phyloP scores from a whole-genome alignment of 148 eudicot species.

The Rhododendron mucronatum region DNA sequence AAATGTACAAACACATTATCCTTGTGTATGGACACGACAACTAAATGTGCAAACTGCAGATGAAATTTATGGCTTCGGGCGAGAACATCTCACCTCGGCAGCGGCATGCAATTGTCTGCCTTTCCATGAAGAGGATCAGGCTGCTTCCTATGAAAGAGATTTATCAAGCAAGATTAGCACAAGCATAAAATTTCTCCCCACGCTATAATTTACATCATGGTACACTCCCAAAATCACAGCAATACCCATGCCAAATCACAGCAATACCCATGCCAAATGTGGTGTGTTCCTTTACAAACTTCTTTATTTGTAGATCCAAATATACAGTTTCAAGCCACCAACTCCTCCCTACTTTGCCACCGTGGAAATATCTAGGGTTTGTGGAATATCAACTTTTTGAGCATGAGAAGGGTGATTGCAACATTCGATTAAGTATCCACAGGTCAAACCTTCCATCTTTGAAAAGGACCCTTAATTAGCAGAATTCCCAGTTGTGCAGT shows the following conservation, averaged over 20 bases:
- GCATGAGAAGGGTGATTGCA: constrained; percentile 21
- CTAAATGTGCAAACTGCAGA: neutral
- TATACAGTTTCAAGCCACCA: constrained; percentile 7
- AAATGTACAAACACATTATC: neutral
- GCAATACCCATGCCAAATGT: neutral
- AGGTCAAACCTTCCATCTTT: constrained; percentile 19
- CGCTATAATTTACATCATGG: constrained; percentile 8
- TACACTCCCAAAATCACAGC: neutral
- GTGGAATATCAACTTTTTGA: constrained; percentile 22
- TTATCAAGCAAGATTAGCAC: neutral
- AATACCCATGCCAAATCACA: neutral
- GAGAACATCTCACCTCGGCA: neutral
- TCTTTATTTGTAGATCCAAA: constrained; percentile 14
- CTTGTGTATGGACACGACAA: neutral
- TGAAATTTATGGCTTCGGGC: neutral
- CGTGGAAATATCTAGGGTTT: constrained; percentile 12
- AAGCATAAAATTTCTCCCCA: neutral
- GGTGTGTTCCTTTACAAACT: constrained; percentile 15
- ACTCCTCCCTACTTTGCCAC: constrained; percentile 14
- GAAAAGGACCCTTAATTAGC: constrained; percentile 12
- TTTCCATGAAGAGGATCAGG: neutral
- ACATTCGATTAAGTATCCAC: constrained; percentile 13
- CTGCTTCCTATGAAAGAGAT: neutral
- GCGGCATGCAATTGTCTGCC: neutral
- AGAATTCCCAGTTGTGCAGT: constrained; percentile 9